Percentiles rank a stretch among this genome's conserved stretches.
phyloP scores from a whole-genome alignment of 176 grass and related monocot genomes.

The Cymbopogon citratus region DNA sequence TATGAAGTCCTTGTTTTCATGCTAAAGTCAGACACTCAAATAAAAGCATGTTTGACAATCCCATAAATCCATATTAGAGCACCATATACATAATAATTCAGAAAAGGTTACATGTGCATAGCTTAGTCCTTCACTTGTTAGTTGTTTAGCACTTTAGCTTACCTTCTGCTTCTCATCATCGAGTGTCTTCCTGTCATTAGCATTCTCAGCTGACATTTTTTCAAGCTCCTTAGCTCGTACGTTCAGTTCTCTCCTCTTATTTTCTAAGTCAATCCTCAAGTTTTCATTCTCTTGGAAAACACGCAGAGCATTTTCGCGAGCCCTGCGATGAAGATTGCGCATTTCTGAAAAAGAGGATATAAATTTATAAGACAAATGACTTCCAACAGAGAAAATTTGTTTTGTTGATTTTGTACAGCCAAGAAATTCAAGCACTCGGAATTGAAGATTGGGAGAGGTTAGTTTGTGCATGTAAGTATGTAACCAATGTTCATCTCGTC shows the following conservation, averaged over 20 bases:
- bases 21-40: not conserved
- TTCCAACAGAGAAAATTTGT: not conserved
- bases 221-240: conserved; percentile 53
- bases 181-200: conserved; percentile 60
- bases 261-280: conserved; percentile 69
- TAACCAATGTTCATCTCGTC: not conserved
- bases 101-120: not conserved
- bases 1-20: not conserved
- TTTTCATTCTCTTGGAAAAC: conserved; percentile 73
- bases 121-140: conserved; percentile 3
- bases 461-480: not conserved
- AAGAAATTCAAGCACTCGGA: not conserved
- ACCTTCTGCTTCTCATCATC: conserved; percentile 73
- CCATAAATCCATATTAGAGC: conserved; percentile 1
- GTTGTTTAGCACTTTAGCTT: conserved; percentile 11
- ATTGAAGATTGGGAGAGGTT: not conserved
- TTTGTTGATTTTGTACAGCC: not conserved
- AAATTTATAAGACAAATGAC: conserved; percentile 7
- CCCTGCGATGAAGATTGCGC: conserved; percentile 53
- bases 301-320: conserved; percentile 54
- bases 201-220: conserved; percentile 63
- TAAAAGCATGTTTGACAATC: not conserved
- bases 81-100: conserved; percentile 11
- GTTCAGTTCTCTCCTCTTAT: conserved; percentile 61
- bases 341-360: conserved; percentile 52